A percentile compares a stretch with the other conserved stretches of the same genome.
phyloP scores from a whole-genome alignment of 495 filamentous ascomycete species.

The Neurospora pannonica region DNA sequence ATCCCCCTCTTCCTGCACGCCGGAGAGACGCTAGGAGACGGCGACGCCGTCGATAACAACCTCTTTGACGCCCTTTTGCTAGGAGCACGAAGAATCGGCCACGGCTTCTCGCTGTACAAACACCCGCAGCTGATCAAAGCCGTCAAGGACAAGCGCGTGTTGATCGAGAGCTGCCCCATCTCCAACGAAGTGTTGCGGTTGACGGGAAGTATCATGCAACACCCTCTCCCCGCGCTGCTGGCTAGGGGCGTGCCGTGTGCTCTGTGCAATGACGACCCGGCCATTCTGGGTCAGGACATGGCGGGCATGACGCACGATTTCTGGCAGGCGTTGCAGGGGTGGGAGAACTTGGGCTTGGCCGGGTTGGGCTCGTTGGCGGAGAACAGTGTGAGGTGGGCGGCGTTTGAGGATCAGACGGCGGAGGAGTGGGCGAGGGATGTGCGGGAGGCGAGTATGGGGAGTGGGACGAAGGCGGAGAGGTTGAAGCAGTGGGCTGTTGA shows the following conservation, averaged over 20 bases:
- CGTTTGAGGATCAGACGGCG: constrained; percentile 65
- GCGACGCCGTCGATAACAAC: constrained; percentile 67
- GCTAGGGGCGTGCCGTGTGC: constrained; percentile 71
- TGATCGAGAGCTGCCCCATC: constrained; percentile 80
- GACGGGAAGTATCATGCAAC: constrained; percentile 62
- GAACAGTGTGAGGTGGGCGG: constrained; percentile 85
- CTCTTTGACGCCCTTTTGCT: constrained; percentile 85
- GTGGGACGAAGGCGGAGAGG: constrained; percentile 57
- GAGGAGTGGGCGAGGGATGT: constrained; percentile 60
- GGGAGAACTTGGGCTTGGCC: constrained; percentile 74
- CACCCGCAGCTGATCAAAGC: constrained; percentile 83
- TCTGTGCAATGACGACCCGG: constrained; percentile 80
- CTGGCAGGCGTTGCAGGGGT: constrained; percentile 82
- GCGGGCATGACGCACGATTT: constrained; percentile 77
- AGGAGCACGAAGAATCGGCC: constrained; percentile 79
- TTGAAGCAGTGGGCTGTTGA: constrained; percentile 67
- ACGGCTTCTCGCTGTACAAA: constrained; percentile 80
- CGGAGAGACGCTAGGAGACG: constrained; percentile 71
- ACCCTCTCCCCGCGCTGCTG: constrained; percentile 75
- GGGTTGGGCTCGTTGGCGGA: constrained; percentile 79
- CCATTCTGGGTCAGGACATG: constrained; percentile 64
- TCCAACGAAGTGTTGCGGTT: constrained; percentile 67
- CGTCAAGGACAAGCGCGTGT: constrained; percentile 76
- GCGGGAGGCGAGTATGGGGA: constrained; percentile 63
- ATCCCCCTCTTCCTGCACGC: constrained; percentile 97